These are phyloP conservation scores for Chlamydomonas schloesseri DNA, from an alignment of 139 green algal species.

Conservation along the genomic window DNA sequence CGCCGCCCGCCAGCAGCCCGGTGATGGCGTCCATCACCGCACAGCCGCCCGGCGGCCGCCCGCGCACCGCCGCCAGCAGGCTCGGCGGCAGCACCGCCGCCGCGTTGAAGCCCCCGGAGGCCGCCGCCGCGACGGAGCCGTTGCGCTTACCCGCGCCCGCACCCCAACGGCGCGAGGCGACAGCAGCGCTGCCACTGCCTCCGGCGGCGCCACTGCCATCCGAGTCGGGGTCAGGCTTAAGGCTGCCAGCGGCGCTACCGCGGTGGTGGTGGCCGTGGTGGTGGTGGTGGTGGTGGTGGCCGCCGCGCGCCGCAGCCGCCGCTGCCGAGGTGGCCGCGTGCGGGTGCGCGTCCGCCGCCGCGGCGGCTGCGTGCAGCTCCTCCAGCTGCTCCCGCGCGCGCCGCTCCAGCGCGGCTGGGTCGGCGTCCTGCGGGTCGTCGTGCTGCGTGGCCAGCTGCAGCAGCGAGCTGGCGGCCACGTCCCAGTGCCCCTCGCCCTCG, in stretches of 20 bases:
- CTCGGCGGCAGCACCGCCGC: background rate
- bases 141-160: background rate
- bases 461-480: no score
- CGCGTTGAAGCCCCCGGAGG: background rate
- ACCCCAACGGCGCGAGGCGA: background rate
- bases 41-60: conserved; percentile 1
- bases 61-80: background rate
- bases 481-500: no score
- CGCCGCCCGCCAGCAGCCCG: background rate
- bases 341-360: no score
- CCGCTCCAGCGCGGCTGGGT: no score
- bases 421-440: no score
- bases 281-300: background rate
- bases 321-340: no score
- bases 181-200: no score
- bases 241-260: background rate
- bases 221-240: background rate
- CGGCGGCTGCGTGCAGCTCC: no score
- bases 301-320: no score
- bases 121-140: background rate
- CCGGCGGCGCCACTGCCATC: no score
- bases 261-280: background rate
- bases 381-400: no score
- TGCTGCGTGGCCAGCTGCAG: no score
- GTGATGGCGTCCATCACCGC: conserved; percentile 30